Evolutionary conservation across 2,329 filamentous ascomycete genomes (phyloP), one percentile per base, ranked within the genome.

Genomic region (Tolypocladium album): DNA sequence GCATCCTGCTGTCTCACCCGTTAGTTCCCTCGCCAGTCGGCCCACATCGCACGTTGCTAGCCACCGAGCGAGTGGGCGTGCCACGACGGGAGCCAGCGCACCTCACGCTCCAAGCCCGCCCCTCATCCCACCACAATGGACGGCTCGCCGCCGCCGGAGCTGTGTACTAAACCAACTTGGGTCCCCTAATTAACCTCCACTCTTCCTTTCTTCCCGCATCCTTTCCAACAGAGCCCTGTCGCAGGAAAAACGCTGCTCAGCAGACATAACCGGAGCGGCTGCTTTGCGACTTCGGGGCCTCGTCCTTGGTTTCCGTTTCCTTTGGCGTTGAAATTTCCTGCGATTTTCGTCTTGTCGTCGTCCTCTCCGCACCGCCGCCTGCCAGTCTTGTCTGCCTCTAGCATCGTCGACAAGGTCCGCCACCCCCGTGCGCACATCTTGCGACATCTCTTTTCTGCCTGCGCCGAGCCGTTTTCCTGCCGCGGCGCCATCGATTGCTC

Each of bases 151-250:
- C 38, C 59, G 15, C n/a, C 55, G 27, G 57, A 36, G 60, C 55
- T 50, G 22, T n/a, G 59, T 34, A 61, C 60, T 62, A 62, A 57
- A 60, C 61, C 38, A 40, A 43, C 57, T 58, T 47, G 53, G 61
- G 53, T 60, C 58, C 58, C 58, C 57, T 61, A 55, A 63, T 40
- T 56, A 55, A 52, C 58, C 61, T 62, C 60, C 59, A 61, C 60
- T 56, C 42, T 40, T 57, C 55, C 59, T 50, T 57, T 55, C 43
- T 43, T 62, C 55, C 62, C 58, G 58, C 62, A 61, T 59, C 62
- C 59, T 61, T 62, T 59, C 57, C 56, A 60, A 31, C 50, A 59
- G 47, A 61, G 36, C 61, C 57, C 43, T 58, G 57, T 31, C 50
- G 39, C 43, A 60, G 57, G 52, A 60, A 62, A 62, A 58, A 58